Evolutionary conservation across 495 filamentous ascomycete species (phyloP), one percentile per base, ranked within the genome.

Genomic region (Aspergillus haitiensis): DNA sequence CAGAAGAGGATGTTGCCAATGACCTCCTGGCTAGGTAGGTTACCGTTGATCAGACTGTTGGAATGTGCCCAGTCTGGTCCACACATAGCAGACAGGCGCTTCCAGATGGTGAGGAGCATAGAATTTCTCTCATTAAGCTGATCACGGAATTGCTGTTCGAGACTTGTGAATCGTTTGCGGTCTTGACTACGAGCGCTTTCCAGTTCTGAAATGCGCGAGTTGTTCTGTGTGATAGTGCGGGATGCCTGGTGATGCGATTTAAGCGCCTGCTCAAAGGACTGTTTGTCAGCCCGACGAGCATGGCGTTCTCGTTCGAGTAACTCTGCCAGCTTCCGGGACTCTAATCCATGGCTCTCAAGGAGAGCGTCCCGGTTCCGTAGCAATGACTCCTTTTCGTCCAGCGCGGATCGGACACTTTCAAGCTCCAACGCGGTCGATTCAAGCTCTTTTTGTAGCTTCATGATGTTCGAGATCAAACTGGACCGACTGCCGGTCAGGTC

Each of bases 21-120:
- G 45, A 91, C 84, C 64, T 96, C 92, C 50, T 94, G 76, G 36
- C 86, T 89, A 0, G 91, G 90, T 7, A 93, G 76, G 53, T 93
- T 89, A 50, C 91, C 91, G 61, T 93, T 91, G 68, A 97, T 90
- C 42, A 95, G 84, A 60, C 86, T 88, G 64, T 98, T 93, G 60
- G 90, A 86, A 62, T 96, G 88, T 0, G 89, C 85, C 94, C 94
- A 98, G 67, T 98, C 94, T 0, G 83, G 79, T 33, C 94, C 94
- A 64, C 95, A 98, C 54, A 97, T 86, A 8, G 86, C 76, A 3
- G 88, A 90, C 12, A 98, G 80, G 32, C 91, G 84, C 54, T 91
- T 91, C 94, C 94, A 98, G 13, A 97, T 78, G 12, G 84, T 80
- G 11, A 95, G 82, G 32, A 97, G 83, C 46, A 98, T 82, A 39